Conservation (phyloP, 2,329 filamentous ascomycete species). For the Beauveria brongniartii region DNA sequence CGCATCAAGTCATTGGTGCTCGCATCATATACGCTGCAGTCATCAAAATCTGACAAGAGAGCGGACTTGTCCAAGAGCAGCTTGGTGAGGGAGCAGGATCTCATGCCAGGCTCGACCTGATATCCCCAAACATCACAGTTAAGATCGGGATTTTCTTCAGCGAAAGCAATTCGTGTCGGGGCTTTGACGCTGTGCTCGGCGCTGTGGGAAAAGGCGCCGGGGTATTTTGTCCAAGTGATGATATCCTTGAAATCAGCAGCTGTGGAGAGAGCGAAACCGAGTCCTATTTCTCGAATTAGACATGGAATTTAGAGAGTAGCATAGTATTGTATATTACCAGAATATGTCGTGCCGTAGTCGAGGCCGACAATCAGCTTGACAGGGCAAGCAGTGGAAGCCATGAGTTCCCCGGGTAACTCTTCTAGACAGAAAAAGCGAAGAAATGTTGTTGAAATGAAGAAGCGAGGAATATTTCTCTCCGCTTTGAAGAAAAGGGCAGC, state of each 20-base stretch:
- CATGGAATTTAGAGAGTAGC: accelerated
- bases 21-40: not conserved
- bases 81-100: not conserved
- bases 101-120: not conserved
- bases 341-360: conserved; percentile 17
- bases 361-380: conserved; percentile 7
- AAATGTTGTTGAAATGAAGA: no score
- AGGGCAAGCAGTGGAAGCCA: not conserved
- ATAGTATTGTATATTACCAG: not conserved
- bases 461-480: no score
- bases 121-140: not conserved
- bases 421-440: not conserved
- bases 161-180: conserved; percentile 13
- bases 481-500: no score
- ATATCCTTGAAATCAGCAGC: conserved; percentile 15
- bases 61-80: not conserved
- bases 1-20: not conserved
- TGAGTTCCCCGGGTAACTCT: not conserved
- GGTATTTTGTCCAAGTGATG: conserved; percentile 15
- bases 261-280: conserved; percentile 15
- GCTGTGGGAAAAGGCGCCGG: conserved; percentile 11
- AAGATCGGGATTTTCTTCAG: conserved; percentile 13
- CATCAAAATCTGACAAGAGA: not conserved
- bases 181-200: conserved; percentile 16
- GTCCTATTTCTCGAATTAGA: not conserved